phyloP scores from a whole-genome alignment of 2,329 filamentous ascomycete genomes.

The Diaporthe aspalathi region DNA sequence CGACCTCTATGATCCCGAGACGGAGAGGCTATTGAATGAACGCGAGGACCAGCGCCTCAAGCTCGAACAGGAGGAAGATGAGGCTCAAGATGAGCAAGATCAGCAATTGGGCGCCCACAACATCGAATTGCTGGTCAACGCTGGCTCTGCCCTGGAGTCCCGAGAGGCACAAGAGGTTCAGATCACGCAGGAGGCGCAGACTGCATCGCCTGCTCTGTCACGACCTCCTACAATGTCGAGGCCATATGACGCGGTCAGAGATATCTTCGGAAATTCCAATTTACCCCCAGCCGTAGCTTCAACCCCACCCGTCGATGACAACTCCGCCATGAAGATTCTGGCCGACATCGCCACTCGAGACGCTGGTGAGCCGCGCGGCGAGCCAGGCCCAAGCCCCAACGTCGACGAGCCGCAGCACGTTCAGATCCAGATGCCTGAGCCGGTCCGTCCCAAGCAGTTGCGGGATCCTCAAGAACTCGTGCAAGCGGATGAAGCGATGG shows the following conservation, averaged over 20 bases:
- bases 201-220: slow-evolving; percentile 25
- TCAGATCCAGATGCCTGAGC: slow-evolving; percentile 39
- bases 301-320: slow-evolving; percentile 36
- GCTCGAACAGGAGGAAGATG: slow-evolving; percentile 43
- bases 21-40: slow-evolving; percentile 41
- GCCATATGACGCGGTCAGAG: slow-evolving; percentile 58
- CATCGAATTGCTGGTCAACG: slow-evolving; percentile 43
- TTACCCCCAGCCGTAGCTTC: slow-evolving; percentile 42
- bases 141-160: slow-evolving; percentile 33
- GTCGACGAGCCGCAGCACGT: slow-evolving; percentile 34
- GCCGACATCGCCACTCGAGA: slow-evolving; percentile 29
- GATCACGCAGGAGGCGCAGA: slow-evolving; percentile 15
- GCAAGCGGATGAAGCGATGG: slow-evolving; percentile 14
- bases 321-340: slow-evolving; percentile 24
- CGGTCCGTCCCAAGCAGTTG: slow-evolving; percentile 36
- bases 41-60: slow-evolving; percentile 41
- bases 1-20: slow-evolving; percentile 40
- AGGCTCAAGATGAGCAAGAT: slow-evolving; percentile 38
- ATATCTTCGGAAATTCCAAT: slow-evolving; percentile 53
- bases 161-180: slow-evolving; percentile 38
- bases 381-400: neutral
- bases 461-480: slow-evolving; percentile 38
- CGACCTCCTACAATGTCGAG: slow-evolving; percentile 47
- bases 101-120: slow-evolving; percentile 34
- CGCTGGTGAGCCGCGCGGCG: neutral